Base-by-base conservation (phyloP, 257 asterid species). In the Agastache rugosa region DNA sequence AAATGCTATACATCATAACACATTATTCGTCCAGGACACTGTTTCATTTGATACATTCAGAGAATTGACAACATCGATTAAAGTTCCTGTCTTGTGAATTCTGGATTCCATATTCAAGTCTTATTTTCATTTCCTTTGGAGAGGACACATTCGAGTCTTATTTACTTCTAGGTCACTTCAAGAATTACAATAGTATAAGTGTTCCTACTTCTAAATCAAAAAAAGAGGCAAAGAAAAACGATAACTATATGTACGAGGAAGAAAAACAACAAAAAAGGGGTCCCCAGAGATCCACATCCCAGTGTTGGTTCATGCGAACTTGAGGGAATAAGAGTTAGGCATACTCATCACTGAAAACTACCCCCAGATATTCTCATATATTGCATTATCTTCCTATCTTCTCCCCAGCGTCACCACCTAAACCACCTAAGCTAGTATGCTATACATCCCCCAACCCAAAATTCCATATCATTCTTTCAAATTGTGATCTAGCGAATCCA, bases 1-100 rank as follows among this genome's bases (percentile, higher is more conserved):
- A 25, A 78, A 72, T 67, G 53, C 65, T 14, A 11, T 70, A 70
- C 10, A 74, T 62, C 37, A 66, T 55, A 20, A 66, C 71, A 64
- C 23, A 64, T 10, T 23, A 70, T 62, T 69, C 50, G 42, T 25
- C 34, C 22, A 56, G 76, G 64, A 82, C 27, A 31, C 27, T 31
- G 27, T 25, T 51, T 29, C 15, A 19, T 59, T 56, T 72, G 42
- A 60, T 60, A 42, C 23, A 19, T 63, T 67, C 73, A 25, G 61
- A 42, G 67, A 73, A 35, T 59, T 56, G 44, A 15, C 15, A 72
- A 60, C 6, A 42, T 1, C 17, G 23, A 73, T 25, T 22, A 7
- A 20, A 35, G 63, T 44, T 51, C 58, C 59, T 25, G 67, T 68
- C 56, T 42, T 66, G 62, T 20, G 41, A 17, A 65, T 53, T 75